A percentile compares a stretch with the other conserved stretches of the same genome.
phyloP scores from a whole-genome alignment of 192 early-diverging fungal species.

The Mortierella alpina region DNA sequence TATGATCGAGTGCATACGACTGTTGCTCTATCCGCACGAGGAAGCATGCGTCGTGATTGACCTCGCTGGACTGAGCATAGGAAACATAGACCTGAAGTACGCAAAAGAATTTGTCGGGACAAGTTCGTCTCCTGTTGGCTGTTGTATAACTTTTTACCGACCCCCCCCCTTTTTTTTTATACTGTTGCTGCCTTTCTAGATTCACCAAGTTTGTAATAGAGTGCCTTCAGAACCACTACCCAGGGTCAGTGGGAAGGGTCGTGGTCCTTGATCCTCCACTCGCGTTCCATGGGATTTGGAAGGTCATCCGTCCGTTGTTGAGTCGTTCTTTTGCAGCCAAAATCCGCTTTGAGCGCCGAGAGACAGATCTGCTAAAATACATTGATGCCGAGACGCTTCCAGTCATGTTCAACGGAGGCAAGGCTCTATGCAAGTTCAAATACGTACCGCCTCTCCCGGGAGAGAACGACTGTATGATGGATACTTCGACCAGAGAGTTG shows the following conservation, averaged over 20 bases:
- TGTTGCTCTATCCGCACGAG: no score
- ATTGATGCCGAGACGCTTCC: slow-evolving; percentile 71
- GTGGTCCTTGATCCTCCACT: slow-evolving; percentile 88
- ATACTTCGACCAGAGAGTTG: slow-evolving; percentile 33
- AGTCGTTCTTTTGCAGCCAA: slow-evolving; percentile 92
- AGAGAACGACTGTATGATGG: slow-evolving; percentile 56
- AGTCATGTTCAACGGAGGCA: slow-evolving; percentile 64
- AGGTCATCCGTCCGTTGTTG: slow-evolving; percentile 78
- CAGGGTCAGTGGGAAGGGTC: slow-evolving; percentile 80
- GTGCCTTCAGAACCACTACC: slow-evolving; percentile 89
- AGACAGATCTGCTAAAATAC: slow-evolving; percentile 68
- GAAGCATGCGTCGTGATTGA: no score
- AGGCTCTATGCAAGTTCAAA: slow-evolving; percentile 56
- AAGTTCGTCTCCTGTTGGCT: background rate
- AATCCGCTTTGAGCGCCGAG: slow-evolving; percentile 72
- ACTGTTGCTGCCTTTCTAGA: no score
- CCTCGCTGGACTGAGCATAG: no score
- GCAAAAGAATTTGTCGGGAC: background rate
- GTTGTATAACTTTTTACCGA: background rate
- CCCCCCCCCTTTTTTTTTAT: background rate
- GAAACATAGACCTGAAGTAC: background rate
- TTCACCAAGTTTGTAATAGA: slow-evolving; percentile 80
- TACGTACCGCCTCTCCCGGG: slow-evolving; percentile 41
- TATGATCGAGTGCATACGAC: no score
- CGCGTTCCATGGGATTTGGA: slow-evolving; percentile 87